These are phyloP conservation scores for Colletotrichum kahawae DNA, from an alignment of 2,329 filamentous ascomycete species.

Conservation along the genomic window DNA sequence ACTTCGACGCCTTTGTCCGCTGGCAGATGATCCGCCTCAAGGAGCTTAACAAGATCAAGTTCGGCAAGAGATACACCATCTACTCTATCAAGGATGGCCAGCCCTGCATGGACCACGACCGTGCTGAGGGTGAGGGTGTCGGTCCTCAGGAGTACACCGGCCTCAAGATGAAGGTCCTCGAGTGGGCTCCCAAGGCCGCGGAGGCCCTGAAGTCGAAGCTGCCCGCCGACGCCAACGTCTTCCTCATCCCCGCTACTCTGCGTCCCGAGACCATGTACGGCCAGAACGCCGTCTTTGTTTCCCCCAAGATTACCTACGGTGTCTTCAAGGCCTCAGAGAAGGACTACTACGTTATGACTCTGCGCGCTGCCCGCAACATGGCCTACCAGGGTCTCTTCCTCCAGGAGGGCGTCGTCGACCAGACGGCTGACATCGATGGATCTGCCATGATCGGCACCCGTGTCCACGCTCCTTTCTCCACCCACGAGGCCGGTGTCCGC, in stretches of 20 bases:
- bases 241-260: slow-evolving; percentile 89
- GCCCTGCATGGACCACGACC: slow-evolving; percentile 54
- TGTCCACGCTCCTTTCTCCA: slow-evolving; percentile 85
- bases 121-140: slow-evolving; percentile 46
- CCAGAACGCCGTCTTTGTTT: slow-evolving; percentile 94
- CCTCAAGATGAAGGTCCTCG: slow-evolving; percentile 86
- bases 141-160: slow-evolving; percentile 69
- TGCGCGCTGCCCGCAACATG: slow-evolving; percentile 93
- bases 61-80: slow-evolving; percentile 91
- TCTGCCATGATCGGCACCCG: slow-evolving; percentile 86
- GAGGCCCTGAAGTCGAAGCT: slow-evolving; percentile 78
- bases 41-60: slow-evolving; percentile 90
- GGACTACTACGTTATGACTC: slow-evolving; percentile 84
- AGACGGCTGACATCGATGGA: slow-evolving; percentile 77
- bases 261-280: slow-evolving; percentile 99
- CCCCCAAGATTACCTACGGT: slow-evolving; percentile 87
- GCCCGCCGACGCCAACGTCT: slow-evolving; percentile 79
- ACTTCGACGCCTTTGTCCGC: slow-evolving; percentile 88
- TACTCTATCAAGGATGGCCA: slow-evolving; percentile 75
- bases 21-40: slow-evolving; percentile 97
- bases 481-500: slow-evolving; percentile 82
- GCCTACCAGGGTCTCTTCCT: slow-evolving; percentile 89
- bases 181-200: slow-evolving; percentile 82
- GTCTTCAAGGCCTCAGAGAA: slow-evolving; percentile 80
- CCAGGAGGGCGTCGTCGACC: slow-evolving; percentile 75